Evolutionary conservation across 2,329 filamentous ascomycete species (phyloP), one percentile per base, ranked within the genome.

Genomic region (Aspergillus eucalypticola): DNA sequence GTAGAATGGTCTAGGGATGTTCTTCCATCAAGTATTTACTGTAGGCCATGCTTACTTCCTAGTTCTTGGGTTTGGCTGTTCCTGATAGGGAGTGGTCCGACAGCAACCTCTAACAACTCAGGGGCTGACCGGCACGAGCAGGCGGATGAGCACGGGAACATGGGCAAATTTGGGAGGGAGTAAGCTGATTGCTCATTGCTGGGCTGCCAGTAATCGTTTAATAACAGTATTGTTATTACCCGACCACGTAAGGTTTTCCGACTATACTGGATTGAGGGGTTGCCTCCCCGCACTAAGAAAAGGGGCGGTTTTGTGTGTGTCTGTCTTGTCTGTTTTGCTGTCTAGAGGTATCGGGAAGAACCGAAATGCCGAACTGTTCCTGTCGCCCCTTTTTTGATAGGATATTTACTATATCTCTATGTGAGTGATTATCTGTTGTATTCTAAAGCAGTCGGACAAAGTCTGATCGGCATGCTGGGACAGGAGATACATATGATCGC

Each of bases 201-300:
- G 27, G 27, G 27, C 27, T 44, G 52, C 44, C 39, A 46, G 3
- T 17, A 13, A 27, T 29, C 8, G 25, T 23, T 21, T 21, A 27
- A n/a, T 44, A 27, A 35, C 23, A 29, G 41, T 23, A 27, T 19
- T 35, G 15, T 35, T 25, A 10, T 29, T 46, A 42, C 29, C 53
- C 41, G 53, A 15, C 39, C 39, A 55, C 53, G 53, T 55, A 55
- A 55, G 53, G 44, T 44, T 29, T 39, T 39, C 3, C 8, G 39
- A 27, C 39, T 42, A 42, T 41, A 44, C 23, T 27, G 38, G 52
- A 54, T 44, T 27, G 23, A n/a, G 52, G n/a, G 4, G 21, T 15
- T 21, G 21, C 38, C 52, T 46, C 53, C 39, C 53, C 53, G 53
- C 53, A 55, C 53, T 44, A 50, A 11, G 39, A 55, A 35, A 55